phyloP scores from a whole-genome alignment of 768 basidiomycete species.

The Fomitopsis pulvina region DNA sequence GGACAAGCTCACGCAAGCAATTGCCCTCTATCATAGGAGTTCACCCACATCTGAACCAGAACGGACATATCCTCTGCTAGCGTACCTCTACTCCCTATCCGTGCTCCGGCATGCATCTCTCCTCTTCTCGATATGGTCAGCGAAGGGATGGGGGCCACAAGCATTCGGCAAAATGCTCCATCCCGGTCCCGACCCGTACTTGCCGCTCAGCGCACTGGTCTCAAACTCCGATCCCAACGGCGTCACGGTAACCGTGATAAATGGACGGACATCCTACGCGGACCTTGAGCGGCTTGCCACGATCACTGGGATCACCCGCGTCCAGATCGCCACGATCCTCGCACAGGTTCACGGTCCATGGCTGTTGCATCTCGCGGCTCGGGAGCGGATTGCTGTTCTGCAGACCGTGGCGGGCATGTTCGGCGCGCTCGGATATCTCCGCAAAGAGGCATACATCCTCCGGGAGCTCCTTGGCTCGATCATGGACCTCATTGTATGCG shows the following conservation, averaged over 20 bases:
- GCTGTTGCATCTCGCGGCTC: conserved; percentile 71
- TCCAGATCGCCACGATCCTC: conserved; percentile 57
- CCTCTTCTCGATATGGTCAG: conserved; percentile 73
- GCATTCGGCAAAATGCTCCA: conserved; percentile 73
- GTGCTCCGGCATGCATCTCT: conserved; percentile 70
- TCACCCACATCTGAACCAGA: conserved; percentile 40
- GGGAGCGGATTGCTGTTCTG: conserved; percentile 67
- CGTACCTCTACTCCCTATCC: conserved; percentile 60
- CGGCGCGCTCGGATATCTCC: conserved; percentile 71
- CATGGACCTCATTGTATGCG: conserved; percentile 82
- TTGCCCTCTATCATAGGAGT: conserved; percentile 52
- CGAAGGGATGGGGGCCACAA: conserved; percentile 82
- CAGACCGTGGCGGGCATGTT: conserved; percentile 71
- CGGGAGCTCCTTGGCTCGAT: conserved; percentile 82
- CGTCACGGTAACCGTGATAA: conserved; percentile 15
- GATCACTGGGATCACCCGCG: conserved; percentile 64
- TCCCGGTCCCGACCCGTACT: conserved; percentile 49
- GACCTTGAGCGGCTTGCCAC: conserved; percentile 59
- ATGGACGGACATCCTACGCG: conserved; percentile 29
- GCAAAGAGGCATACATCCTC: conserved; percentile 85
- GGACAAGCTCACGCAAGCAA: conserved; percentile 67
- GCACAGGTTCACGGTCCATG: conserved; percentile 82
- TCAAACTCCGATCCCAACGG: conserved; percentile 17
- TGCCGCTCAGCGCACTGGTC: conserved; percentile 47
- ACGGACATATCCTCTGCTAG: conserved; percentile 52